Percentiles rank a stretch among this genome's conserved stretches.
Conservation (phyloP, 352 stramenopile species). For the Globisporangium nodosum region DNA sequence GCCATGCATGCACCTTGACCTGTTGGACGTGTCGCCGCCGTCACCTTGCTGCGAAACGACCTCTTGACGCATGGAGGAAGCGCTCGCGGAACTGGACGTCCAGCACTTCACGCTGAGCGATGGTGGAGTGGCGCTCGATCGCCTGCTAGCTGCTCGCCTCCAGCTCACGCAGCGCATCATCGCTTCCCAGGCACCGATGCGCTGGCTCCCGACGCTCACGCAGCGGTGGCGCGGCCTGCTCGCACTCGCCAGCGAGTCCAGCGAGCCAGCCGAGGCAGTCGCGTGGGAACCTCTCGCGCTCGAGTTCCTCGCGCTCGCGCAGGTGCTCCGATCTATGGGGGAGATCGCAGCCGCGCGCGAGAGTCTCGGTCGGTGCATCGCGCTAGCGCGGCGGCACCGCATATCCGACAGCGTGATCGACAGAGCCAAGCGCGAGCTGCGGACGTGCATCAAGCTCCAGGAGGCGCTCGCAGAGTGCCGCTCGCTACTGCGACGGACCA, state of each 20-base stretch:
- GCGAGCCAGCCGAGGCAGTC: not conserved
- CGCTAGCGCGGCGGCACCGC: not conserved
- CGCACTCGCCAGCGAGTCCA: not conserved
- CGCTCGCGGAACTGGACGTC: not conserved
- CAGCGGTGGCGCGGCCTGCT: constrained; percentile 5
- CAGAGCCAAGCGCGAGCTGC: constrained; percentile 2
- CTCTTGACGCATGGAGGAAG: no score
- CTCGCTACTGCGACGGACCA: constrained; percentile 14
- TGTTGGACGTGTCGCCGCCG: no score
- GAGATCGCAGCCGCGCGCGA: constrained; percentile 4
- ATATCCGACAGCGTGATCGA: not conserved
- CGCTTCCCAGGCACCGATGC: not conserved
- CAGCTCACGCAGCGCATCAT: not conserved
- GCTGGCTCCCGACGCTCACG: constrained; percentile 5
- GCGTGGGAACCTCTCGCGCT: not conserved
- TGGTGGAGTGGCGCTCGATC: not conserved
- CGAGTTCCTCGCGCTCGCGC: constrained; percentile 9
- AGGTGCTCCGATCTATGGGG: constrained; percentile 2
- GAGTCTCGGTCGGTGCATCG: constrained; percentile 7
- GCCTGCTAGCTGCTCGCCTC: not conserved
- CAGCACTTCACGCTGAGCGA: not conserved
- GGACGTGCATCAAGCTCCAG: constrained; percentile 24
- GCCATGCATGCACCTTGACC: no score
- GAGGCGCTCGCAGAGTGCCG: constrained; percentile 8
- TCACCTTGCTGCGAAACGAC: no score